Conservation (phyloP, 352 stramenopile genomes). For the Pythium phragmitis region DNA sequence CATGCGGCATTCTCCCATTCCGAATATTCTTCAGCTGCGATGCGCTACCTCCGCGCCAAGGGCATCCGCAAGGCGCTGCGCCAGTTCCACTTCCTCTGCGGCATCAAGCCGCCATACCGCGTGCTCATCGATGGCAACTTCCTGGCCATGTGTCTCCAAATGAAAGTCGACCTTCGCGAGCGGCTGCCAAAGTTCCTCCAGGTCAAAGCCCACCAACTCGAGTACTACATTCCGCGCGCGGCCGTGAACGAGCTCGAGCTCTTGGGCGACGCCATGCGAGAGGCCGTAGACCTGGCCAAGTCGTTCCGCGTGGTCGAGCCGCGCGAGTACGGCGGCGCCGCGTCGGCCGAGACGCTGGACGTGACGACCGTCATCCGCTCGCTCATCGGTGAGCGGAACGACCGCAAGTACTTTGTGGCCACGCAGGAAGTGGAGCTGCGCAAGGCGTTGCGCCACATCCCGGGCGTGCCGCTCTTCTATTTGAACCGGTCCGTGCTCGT, state of each 20-base stretch:
- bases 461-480: constrained; percentile 84
- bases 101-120: constrained; percentile 84
- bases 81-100: constrained; percentile 88
- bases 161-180: constrained; percentile 82
- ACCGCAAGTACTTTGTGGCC: constrained; percentile 79
- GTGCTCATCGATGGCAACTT: constrained; percentile 86
- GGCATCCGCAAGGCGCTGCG: constrained; percentile 85
- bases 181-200: constrained; percentile 83
- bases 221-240: constrained; percentile 70
- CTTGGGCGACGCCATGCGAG: constrained; percentile 56
- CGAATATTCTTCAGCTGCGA: constrained; percentile 18
- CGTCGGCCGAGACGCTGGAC: constrained; percentile 32
- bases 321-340: constrained; percentile 30
- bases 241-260: constrained; percentile 74
- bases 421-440: constrained; percentile 85
- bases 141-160: constrained; percentile 84
- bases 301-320: constrained; percentile 63
- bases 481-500: constrained; percentile 86
- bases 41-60: constrained; percentile 84
- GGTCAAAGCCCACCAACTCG: constrained; percentile 68
- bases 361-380: constrained; percentile 53
- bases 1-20: background rate
- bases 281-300: constrained; percentile 65
- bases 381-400: constrained; percentile 72
- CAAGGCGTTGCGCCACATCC: constrained; percentile 60